These are phyloP conservation scores for Skeletonema costatum DNA, from an alignment of 108 stramenopile species.

Conservation along the genomic window DNA sequence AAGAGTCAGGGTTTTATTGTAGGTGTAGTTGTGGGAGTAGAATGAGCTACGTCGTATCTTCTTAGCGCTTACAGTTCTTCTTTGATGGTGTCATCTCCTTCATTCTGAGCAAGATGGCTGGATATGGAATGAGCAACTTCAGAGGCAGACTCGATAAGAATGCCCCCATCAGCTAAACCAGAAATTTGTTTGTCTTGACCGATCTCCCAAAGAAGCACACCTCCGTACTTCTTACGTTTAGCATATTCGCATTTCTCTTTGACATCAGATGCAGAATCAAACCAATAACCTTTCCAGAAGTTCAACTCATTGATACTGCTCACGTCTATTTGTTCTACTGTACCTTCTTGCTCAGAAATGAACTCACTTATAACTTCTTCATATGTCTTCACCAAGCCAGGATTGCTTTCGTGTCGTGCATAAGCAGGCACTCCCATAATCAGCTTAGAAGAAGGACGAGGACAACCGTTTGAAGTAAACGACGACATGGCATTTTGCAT, in stretches of 20 bases:
- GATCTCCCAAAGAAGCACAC: slow-evolving; percentile 81
- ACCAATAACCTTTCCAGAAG: slow-evolving; percentile 43
- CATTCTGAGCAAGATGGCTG: too few relatives aligned
- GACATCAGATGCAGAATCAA: slow-evolving; percentile 56
- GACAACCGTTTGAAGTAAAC: slow-evolving; percentile 27
- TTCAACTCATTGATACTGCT: slow-evolving; percentile 14
- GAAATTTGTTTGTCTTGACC: slow-evolving; percentile 68
- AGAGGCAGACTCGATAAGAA: slow-evolving; percentile 4
- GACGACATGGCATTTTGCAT: slow-evolving; percentile 10
- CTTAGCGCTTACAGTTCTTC: too few relatives aligned
- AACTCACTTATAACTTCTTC: slow-evolving; percentile 63
- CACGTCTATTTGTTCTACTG: background rate
- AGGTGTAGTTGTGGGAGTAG: too few relatives aligned
- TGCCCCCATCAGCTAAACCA: slow-evolving; percentile 33
- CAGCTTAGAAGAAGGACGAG: slow-evolving; percentile 55
- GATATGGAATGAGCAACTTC: too few relatives aligned
- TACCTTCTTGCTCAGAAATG: slow-evolving; percentile 8
- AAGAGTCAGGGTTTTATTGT: too few relatives aligned
- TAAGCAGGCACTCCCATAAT: slow-evolving; percentile 78
- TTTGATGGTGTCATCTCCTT: too few relatives aligned
- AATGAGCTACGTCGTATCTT: too few relatives aligned
- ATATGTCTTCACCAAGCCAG: slow-evolving; percentile 62
- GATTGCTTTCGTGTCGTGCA: slow-evolving; percentile 49
- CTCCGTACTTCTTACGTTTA: slow-evolving; percentile 34
- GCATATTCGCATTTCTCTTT: slow-evolving; percentile 59